phyloP scores from a whole-genome alignment of 2,329 filamentous ascomycete species.

The Penicillium expansum region DNA sequence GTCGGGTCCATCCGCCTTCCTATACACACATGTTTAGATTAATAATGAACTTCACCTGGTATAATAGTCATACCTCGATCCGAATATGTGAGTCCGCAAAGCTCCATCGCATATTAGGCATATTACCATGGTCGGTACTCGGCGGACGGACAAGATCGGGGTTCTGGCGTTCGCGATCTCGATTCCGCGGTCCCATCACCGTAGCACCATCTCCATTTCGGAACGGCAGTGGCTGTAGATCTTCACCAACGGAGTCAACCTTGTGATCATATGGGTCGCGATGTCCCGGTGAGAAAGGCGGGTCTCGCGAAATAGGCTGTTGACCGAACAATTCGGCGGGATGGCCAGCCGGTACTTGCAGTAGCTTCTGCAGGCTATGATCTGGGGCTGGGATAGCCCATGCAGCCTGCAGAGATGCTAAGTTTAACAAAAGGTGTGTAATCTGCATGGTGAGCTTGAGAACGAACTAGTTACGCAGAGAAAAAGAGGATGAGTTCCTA shows the following conservation, averaged over 20 bases:
- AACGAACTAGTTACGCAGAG: background rate
- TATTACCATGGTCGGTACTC: constrained; percentile 67
- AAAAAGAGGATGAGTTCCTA: background rate
- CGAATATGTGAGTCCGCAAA: constrained; percentile 63
- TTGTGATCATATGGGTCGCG: constrained; percentile 62
- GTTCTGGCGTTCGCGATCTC: constrained; percentile 64
- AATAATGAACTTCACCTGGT: no score
- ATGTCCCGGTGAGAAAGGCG: constrained; percentile 60
- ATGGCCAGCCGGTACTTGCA: constrained; percentile 23
- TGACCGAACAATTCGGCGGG: background rate
- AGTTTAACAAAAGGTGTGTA: background rate
- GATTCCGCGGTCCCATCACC: constrained; percentile 68
- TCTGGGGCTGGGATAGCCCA: constrained; percentile 15
- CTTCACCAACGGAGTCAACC: constrained; percentile 59
- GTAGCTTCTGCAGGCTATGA: constrained; percentile 35
- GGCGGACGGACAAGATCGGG: constrained; percentile 71
- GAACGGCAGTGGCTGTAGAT: constrained; percentile 64
- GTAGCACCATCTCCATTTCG: constrained; percentile 63
- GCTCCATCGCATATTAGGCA: constrained; percentile 71
- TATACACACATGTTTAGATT: constrained; percentile 30
- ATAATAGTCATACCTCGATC: constrained; percentile 54
- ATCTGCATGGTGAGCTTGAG: background rate
- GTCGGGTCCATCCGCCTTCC: constrained; percentile 74
- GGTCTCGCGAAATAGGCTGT: constrained; percentile 2
- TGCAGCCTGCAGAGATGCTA: constrained; percentile 2